Percentiles rank a stretch among this genome's conserved stretches.
phyloP scores from a whole-genome alignment of 306 rosid species.

The Casuarina cunninghamiana region DNA sequence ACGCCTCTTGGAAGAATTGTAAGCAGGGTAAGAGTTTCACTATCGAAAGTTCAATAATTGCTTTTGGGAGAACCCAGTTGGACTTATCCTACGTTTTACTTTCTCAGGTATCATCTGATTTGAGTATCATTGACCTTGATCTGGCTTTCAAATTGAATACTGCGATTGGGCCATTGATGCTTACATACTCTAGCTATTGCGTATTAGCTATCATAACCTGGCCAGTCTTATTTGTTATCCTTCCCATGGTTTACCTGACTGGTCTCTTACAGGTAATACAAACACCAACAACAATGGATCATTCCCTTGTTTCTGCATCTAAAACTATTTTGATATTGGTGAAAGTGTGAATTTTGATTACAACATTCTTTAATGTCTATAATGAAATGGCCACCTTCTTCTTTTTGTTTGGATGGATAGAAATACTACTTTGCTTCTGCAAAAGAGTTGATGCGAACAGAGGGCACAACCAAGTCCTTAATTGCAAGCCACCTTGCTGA shows the following conservation, averaged over 20 bases:
- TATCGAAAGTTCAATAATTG: constrained; percentile 6
- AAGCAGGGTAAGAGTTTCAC: constrained; percentile 40
- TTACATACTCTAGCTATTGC: constrained; percentile 20
- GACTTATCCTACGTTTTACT: not conserved
- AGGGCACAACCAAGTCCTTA: constrained; percentile 37
- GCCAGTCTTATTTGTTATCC: constrained; percentile 51
- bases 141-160: constrained; percentile 25
- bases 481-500: constrained; percentile 36
- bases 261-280: constrained; percentile 45
- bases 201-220: constrained; percentile 49
- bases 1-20: constrained; percentile 72
- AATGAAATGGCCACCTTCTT: not conserved
- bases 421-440: constrained; percentile 28
- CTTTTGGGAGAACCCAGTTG: not conserved
- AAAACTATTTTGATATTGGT: not conserved
- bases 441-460: constrained; percentile 37
- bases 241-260: constrained; percentile 43
- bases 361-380: not conserved
- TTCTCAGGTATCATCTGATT: constrained; percentile 49
- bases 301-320: not conserved
- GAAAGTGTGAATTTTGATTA: not conserved
- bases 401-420: constrained; percentile 1
- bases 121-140: constrained; percentile 54
- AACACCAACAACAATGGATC: not conserved
- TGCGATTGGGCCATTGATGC: constrained; percentile 15